Percentiles rank a stretch among this genome's conserved stretches.
phyloP scores from a whole-genome alignment of 2,329 filamentous ascomycete species.

The Byssothecium circinans region DNA sequence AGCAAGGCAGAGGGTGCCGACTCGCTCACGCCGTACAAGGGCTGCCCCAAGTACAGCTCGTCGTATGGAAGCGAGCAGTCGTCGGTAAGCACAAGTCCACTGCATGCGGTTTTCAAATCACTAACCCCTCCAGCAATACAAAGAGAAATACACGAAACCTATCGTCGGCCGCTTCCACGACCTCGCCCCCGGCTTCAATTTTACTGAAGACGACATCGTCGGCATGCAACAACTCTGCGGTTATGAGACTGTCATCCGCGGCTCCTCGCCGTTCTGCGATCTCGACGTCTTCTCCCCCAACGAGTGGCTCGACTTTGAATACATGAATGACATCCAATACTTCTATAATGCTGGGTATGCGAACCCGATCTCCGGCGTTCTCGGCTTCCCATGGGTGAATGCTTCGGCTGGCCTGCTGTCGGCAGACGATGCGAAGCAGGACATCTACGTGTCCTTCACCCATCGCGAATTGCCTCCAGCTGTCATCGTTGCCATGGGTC shows the following conservation, averaged over 20 bases:
- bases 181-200: conserved; percentile 61
- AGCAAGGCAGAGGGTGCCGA: conserved; percentile 61
- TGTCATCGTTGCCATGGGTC: conserved; percentile 66
- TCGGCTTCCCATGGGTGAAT: conserved; percentile 69
- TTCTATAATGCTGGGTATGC: conserved; percentile 69
- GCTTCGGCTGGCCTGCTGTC: conserved; percentile 58
- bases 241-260: conserved; percentile 66
- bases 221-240: conserved; percentile 68
- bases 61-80: conserved; percentile 61
- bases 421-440: conserved; percentile 52
- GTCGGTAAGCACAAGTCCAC: conserved; percentile 24
- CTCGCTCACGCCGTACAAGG: conserved; percentile 65
- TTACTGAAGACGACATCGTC: conserved; percentile 63
- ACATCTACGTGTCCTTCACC: conserved; percentile 69
- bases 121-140: conserved; percentile 42
- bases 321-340: conserved; percentile 65
- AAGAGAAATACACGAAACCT: conserved; percentile 60
- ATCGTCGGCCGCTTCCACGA: conserved; percentile 61
- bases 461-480: conserved; percentile 70
- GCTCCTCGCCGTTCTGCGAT: conserved; percentile 63
- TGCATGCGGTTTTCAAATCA: neutral
- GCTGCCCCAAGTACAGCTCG: conserved; percentile 64
- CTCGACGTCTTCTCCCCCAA: conserved; percentile 61
- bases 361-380: conserved; percentile 56
- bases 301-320: conserved; percentile 69